phyloP scores from a whole-genome alignment of 306 rosid genomes.

The Castanospermum australe region DNA sequence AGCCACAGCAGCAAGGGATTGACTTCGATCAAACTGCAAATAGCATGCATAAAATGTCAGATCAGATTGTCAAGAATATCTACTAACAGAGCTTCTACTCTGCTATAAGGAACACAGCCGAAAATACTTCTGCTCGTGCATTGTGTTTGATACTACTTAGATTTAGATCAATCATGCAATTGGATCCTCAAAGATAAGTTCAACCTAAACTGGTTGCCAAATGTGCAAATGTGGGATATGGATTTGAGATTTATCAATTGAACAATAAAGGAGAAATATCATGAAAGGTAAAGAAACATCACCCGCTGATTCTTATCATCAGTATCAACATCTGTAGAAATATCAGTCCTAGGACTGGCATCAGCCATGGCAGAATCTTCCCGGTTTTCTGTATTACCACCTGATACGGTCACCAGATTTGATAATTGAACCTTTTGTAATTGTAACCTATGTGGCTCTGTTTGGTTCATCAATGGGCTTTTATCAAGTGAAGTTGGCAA shows the following conservation, averaged over 20 bases:
- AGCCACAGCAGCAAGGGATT: slow-evolving; percentile 51
- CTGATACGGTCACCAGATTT: slow-evolving; percentile 34
- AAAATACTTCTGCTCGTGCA: background rate
- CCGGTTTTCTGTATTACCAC: slow-evolving; percentile 43
- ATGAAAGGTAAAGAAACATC: slow-evolving; percentile 32
- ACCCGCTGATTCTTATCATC: slow-evolving; percentile 92
- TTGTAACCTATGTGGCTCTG: slow-evolving; percentile 36
- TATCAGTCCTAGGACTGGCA: slow-evolving; percentile 97
- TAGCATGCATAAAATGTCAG: slow-evolving; percentile 33
- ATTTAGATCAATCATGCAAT: background rate
- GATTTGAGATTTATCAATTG: slow-evolving; percentile 16
- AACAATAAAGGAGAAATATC: background rate
- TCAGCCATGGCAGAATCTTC: slow-evolving; percentile 81
- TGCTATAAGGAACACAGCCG: background rate
- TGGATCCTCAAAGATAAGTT: background rate
- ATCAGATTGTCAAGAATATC: slow-evolving; percentile 29
- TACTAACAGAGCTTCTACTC: background rate
- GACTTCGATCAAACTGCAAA: slow-evolving; percentile 69
- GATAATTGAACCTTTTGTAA: slow-evolving; percentile 46
- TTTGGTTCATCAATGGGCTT: slow-evolving; percentile 27
- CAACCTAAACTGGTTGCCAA: background rate
- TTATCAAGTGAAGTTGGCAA: slow-evolving; percentile 36
- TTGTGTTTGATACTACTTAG: background rate
- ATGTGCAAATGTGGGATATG: slow-evolving; percentile 1
- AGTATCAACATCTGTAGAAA: slow-evolving; percentile 91